A percentile compares a stretch with the other conserved stretches of the same genome.
phyloP scores from a whole-genome alignment of 352 stramenopile genomes.

The Salisapilia sapeloensis region DNA sequence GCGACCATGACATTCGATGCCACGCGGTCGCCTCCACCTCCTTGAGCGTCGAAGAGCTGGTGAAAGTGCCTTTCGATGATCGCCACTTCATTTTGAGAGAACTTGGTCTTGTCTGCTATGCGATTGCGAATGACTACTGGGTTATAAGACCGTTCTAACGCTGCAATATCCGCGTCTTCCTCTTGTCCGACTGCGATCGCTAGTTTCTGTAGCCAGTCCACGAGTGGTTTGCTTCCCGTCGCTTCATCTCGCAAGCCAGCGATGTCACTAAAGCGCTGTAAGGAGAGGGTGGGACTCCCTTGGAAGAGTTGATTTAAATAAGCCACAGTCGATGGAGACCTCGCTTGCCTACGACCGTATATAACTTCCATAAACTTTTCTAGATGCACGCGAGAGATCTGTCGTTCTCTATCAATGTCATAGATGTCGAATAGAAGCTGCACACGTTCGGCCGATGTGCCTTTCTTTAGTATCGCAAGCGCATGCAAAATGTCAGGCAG shows the following conservation, averaged over 20 bases:
- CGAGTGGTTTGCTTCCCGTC: slow-evolving; percentile 27
- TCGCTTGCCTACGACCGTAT: slow-evolving; percentile 38
- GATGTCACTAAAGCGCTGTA: slow-evolving; percentile 42
- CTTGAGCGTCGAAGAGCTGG: slow-evolving; percentile 55
- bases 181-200: slow-evolving; percentile 44
- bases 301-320: slow-evolving; percentile 52
- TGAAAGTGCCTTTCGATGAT: slow-evolving; percentile 65
- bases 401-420: slow-evolving; percentile 42
- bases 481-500: slow-evolving; percentile 44
- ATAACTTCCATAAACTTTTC: slow-evolving; percentile 77
- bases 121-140: slow-evolving; percentile 59
- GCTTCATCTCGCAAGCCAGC: slow-evolving; percentile 27
- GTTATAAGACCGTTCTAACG: slow-evolving; percentile 64
- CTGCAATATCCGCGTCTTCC: slow-evolving; percentile 54
- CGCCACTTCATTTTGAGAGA: slow-evolving; percentile 55
- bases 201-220: slow-evolving; percentile 46
- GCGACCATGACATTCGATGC: too few species aligned
- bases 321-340: slow-evolving; percentile 15
- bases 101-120: slow-evolving; percentile 51
- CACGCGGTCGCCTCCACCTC: slow-evolving; percentile 44
- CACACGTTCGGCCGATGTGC: slow-evolving; percentile 50
- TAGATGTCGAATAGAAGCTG: slow-evolving; percentile 75
- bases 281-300: slow-evolving; percentile 13
- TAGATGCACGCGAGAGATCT: slow-evolving; percentile 49
- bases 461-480: slow-evolving; percentile 58